phyloP scores from a whole-genome alignment of 163 green algal genomes.

The Volvox carteri region DNA sequence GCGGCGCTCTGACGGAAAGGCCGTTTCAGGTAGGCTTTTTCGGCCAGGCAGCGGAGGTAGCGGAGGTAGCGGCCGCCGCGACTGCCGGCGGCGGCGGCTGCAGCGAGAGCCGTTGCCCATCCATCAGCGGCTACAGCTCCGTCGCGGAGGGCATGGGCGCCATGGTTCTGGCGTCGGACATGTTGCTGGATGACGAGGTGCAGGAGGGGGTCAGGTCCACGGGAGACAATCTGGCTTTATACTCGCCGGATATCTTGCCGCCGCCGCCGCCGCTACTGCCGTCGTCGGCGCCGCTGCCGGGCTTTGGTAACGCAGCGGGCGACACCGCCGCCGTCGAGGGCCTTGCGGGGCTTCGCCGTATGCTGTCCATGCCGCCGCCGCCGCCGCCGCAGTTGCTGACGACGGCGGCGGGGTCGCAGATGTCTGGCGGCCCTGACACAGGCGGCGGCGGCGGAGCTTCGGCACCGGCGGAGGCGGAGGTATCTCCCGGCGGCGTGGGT shows the following conservation, averaged over 20 bases:
- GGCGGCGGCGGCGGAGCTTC: background rate
- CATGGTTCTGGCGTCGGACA: background rate
- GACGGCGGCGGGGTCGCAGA: background rate
- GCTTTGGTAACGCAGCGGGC: no score
- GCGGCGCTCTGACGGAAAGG: no score
- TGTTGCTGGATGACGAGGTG: background rate
- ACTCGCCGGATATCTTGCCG: background rate
- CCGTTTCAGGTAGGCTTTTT: no score
- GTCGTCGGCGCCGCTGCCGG: background rate
- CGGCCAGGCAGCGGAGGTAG: background rate
- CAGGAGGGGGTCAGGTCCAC: background rate
- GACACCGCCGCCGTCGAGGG: no score
- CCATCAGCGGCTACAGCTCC: background rate
- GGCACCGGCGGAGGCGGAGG: constrained; percentile 1
- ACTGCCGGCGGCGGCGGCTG: background rate
- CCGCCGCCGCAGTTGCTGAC: background rate
- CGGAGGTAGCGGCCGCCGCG: background rate
- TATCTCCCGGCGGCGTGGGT: background rate
- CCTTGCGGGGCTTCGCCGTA: no score
- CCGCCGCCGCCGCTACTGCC: background rate
- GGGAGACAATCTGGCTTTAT: background rate
- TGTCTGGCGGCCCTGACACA: background rate
- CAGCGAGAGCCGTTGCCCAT: background rate
- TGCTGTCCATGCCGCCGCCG: background rate
- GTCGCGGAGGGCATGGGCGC: background rate